Evolutionary conservation across 208 protist genomes (phyloP), one percentile per base, ranked within the genome.

Genomic region (Vickermania spadyakhi): DNA sequence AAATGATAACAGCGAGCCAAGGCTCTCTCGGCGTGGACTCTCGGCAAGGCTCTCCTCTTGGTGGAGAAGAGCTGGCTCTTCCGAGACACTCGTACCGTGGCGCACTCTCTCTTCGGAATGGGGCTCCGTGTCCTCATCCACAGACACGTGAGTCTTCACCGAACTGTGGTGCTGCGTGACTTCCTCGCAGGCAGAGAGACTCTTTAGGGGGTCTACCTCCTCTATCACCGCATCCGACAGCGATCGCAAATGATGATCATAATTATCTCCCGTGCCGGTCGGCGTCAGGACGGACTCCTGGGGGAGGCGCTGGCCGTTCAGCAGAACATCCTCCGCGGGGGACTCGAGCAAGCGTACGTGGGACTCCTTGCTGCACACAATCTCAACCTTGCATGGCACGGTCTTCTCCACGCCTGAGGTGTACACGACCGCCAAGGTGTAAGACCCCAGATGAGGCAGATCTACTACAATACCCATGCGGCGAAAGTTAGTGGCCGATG

Each of bases 321-420:
- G 36, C 7, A 45, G 36, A 7, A 45, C 36, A 45, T 45, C 71
- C 54, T 77, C 64, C 58, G 80, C 77, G 11, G 73, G 73, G 13
- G 77, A 60, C 41, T 91, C 84, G 7, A 75, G 77, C 60, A 86
- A 80, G 58, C 77, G 79, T 31, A 91, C 79, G 11, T 79, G 77
- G 5, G 84, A 77, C 36, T 61, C 29, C 68, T 83, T 78, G n/a
- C 73, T 52, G 60, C 75, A 81, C 1, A 86, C 80, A 31, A 91
- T 58, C 65, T 85, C 81, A 29, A 86, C 81, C 1, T 75, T 70
- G 50, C 75, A 83, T 49, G 74, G 72, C 18, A 88, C 76, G 22
- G 67, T 49, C 36, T 62, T 75, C 5, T 7, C 21, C n/a, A 51
- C 52, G 36, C 69, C 75, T 41, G 63, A 62, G 0, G 77, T 77